Base-by-base conservation (phyloP, 2,329 filamentous ascomycete genomes). In the Fusarium coffeatum region DNA sequence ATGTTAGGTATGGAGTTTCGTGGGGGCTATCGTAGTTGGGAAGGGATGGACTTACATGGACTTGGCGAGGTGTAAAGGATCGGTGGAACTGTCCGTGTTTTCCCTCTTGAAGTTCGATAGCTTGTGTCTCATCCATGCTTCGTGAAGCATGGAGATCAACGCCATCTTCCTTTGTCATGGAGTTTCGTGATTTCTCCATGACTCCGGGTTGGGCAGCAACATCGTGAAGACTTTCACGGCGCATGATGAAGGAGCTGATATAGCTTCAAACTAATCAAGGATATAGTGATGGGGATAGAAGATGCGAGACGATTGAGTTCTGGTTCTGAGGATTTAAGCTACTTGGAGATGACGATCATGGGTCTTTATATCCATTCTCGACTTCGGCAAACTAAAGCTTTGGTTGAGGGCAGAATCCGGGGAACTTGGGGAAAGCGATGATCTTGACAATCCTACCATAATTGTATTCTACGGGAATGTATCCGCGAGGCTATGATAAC, bases 31-130 rank as follows among this genome's bases (percentile, higher is more conserved):
- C 25, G 18, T 42, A 18, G 18, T 12, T 7, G 18, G 18, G n/a
- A 25, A 13, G 30, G 15, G 8, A 18, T 3, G 5, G 20, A n/a
- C 64, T 47, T 66, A 63, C 71, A 25, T 73, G 70, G 7, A 73
- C 65, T 57, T 73, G 70, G 7, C 64, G 57, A 13, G 66, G 66
- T 7, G 60, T 66, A 15, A 73, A 73, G 18, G 58, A 72, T n/a
- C 71, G 60, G 30, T 72, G 71, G 20, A 73, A 68, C 22, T 67
- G 41, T 11, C 71, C 71, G 42, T 69, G 50, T 12, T 62, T 57
- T 16, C 42, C 37, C 34, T 69, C 68, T 28, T 62, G 42, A 22
- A 65, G 30, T n/a, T 54, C 56, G n/a, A 61, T 53, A 12, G 62
- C 51, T 23, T 57, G 53, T 2, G 53, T 55, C 25, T 70, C 67